Evolutionary conservation across 345 rosid genomes (phyloP), one percentile per base, ranked within the genome.

Genomic region (Sapria himalayana): DNA sequence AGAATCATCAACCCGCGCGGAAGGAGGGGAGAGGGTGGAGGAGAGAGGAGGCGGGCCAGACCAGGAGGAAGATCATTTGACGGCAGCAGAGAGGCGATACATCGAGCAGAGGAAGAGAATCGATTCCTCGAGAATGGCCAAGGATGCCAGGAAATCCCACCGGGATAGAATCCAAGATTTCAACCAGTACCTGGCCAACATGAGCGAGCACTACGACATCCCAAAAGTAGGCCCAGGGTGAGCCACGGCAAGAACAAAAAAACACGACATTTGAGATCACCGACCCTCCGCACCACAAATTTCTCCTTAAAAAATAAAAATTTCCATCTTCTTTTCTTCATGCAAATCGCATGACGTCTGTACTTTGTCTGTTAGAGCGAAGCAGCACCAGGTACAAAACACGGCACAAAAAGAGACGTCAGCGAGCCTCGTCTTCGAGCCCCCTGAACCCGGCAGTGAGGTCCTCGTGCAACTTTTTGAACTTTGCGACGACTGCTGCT

Each of bases 191-290:
- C 73, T 86, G 16, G 94, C 89, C 5, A 86, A 76, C 61, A 73
- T 86, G 82, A 86, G 85, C 10, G 89, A 86, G 63, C 92, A 78
- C 49, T 75, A 81, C 12, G 85, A 78, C 62, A 78, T 81, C 58
- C 94, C 85, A 12, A 81, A 78, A 64, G 94, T 86, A 48, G 94
- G 94, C 36, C 92, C 92, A 13, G 89, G 97, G 48, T 78, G 57
- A 70, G n/a, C n/a, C n/a, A n/a, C n/a, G n/a, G n/a, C n/a, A 24
- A 37, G 15, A 25, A 10, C 15, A 11, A 27, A n/a, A n/a, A n/a
- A n/a, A n/a, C n/a, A n/a, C n/a, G n/a, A n/a, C n/a, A n/a, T n/a
- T n/a, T n/a, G n/a, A n/a, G n/a, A n/a, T n/a, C n/a, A n/a, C n/a
- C n/a, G n/a, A n/a, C n/a, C n/a, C n/a, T n/a, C n/a, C n/a, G n/a